A percentile compares a stretch with the other conserved stretches of the same genome.
phyloP scores from a whole-genome alignment of 2,329 filamentous ascomycete genomes.

The Stemphylium beticola region DNA sequence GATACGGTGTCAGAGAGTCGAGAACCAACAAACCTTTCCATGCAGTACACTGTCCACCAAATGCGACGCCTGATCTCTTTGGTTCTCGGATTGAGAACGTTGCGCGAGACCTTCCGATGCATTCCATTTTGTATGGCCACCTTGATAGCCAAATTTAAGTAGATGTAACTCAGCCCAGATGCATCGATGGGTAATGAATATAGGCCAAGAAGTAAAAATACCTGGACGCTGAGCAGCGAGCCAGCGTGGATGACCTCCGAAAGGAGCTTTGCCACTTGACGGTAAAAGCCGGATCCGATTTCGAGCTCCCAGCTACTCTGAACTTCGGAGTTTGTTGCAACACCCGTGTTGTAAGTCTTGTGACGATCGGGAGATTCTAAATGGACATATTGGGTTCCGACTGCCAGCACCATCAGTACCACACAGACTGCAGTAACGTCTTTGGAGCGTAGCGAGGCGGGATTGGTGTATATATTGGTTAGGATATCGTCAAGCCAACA shows the following conservation, averaged over 20 bases:
- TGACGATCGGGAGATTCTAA: slow-evolving; percentile 15
- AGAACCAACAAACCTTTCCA: slow-evolving; percentile 16
- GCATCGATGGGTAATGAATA: slow-evolving; percentile 64
- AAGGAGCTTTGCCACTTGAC: slow-evolving; percentile 61
- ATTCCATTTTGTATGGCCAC: slow-evolving; percentile 67
- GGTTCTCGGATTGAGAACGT: slow-evolving; percentile 6
- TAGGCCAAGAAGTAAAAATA: slow-evolving; percentile 62
- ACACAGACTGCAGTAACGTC: slow-evolving; percentile 37
- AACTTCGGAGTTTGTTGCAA: not conserved
- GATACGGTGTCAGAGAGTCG: not conserved
- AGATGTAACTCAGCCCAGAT: slow-evolving; percentile 63
- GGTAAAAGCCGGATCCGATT: slow-evolving; percentile 48
- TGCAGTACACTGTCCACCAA: slow-evolving; percentile 23
- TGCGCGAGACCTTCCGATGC: slow-evolving; percentile 53
- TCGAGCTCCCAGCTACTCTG: slow-evolving; percentile 15
- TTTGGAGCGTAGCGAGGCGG: slow-evolving; percentile 1
- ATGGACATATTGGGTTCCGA: slow-evolving; percentile 51
- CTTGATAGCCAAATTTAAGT: slow-evolving; percentile 62
- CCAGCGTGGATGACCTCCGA: slow-evolving; percentile 64
- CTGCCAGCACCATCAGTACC: slow-evolving; percentile 52
- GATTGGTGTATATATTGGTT: slow-evolving; percentile 30
- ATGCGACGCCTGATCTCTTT: slow-evolving; percentile 19
- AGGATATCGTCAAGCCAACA: slow-evolving; percentile 51
- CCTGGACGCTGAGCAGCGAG: slow-evolving; percentile 64
- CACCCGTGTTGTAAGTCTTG: not conserved